Evolutionary conservation across 306 rosid genomes (phyloP).

Genomic region (Ammopiptanthus mongolicus): DNA sequence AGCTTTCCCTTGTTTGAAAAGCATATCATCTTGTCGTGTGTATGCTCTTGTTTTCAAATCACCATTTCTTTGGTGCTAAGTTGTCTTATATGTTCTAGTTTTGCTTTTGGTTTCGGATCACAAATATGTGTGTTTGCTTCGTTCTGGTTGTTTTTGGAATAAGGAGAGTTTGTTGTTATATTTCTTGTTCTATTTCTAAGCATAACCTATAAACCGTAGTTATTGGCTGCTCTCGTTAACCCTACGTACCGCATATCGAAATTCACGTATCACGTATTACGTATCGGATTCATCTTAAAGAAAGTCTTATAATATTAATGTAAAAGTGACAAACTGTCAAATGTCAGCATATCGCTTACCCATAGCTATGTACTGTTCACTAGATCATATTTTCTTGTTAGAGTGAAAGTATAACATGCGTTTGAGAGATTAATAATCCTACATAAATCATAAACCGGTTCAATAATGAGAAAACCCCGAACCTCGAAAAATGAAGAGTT

Average conservation of each 20-base stretch:
- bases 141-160: neutral
- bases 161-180: neutral
- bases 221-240: too few relatives aligned
- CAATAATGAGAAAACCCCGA: neutral
- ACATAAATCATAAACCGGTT: neutral
- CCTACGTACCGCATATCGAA: too few relatives aligned
- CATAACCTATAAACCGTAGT: neutral
- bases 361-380: too few relatives aligned
- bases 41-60: neutral
- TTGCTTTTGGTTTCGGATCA: neutral
- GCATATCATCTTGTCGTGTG: neutral
- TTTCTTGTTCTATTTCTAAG: neutral
- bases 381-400: neutral
- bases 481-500: neutral
- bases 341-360: too few relatives aligned
- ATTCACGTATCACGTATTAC: too few relatives aligned
- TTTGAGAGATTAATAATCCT: neutral
- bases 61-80: neutral
- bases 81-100: neutral
- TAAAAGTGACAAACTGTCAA: too few relatives aligned
- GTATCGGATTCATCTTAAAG: too few relatives aligned
- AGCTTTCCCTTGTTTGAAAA: neutral
- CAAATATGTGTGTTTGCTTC: neutral
- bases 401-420: neutral
- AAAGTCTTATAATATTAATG: too few relatives aligned